phyloP scores from a whole-genome alignment of 441 rosid genomes.

The Capsella rubella region DNA sequence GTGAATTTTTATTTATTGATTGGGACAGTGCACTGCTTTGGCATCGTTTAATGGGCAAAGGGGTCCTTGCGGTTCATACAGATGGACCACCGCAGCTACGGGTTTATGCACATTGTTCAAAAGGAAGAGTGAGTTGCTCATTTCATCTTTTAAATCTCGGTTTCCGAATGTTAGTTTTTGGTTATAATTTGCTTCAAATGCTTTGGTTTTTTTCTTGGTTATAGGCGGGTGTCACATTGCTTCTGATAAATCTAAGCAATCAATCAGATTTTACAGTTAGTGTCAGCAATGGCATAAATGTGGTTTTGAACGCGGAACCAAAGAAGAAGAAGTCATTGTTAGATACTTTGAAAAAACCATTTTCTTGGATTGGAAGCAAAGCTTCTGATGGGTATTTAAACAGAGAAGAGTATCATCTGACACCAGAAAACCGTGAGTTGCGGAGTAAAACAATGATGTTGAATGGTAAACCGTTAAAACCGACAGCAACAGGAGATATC shows the following conservation, averaged over 20 bases:
- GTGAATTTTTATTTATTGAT: constrained; percentile 3
- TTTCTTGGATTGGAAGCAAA: constrained; percentile 69
- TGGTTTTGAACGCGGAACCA: constrained; percentile 39
- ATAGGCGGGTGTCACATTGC: constrained; percentile 84
- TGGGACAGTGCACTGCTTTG: constrained; percentile 84
- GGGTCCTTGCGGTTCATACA: constrained; percentile 63
- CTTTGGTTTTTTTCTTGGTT: not conserved
- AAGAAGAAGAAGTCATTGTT: constrained; percentile 47
- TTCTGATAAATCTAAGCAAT: constrained; percentile 86
- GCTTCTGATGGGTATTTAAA: constrained; percentile 51
- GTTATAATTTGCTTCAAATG: not conserved
- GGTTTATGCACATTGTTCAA: constrained; percentile 87
- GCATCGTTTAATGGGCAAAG: constrained; percentile 96
- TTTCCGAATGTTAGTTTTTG: not conserved
- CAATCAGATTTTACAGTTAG: constrained; percentile 56
- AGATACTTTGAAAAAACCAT: constrained; percentile 60
- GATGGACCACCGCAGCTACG: constrained; percentile 73
- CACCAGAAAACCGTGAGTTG: constrained; percentile 69
- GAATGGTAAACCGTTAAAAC: constrained; percentile 74
- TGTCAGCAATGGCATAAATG: constrained; percentile 54
- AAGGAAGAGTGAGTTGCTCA: constrained; percentile 76
- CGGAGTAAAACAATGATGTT: constrained; percentile 76
- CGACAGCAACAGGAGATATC: constrained; percentile 56
- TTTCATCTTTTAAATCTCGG: not conserved
- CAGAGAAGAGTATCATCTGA: constrained; percentile 93